Evolutionary conservation across 768 basidiomycete species (phyloP).

Genomic region (Russula sp.): DNA sequence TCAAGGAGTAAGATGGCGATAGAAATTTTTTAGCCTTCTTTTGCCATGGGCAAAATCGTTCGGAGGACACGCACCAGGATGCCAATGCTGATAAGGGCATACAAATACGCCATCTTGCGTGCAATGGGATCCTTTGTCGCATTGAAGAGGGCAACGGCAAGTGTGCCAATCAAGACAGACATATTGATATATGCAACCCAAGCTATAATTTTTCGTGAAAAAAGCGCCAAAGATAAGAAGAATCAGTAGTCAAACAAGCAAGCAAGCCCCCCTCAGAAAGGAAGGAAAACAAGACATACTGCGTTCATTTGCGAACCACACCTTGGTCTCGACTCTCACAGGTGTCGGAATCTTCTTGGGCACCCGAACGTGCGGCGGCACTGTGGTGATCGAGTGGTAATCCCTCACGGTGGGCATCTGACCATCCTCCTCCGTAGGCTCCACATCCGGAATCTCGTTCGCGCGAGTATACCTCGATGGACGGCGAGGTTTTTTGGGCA

Average conservation of each 20-base stretch:
- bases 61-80: slow-evolving; percentile 49
- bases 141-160: slow-evolving; percentile 87
- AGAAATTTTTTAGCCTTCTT: not conserved
- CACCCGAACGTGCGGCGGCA: slow-evolving; percentile 63
- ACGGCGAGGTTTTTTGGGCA: slow-evolving; percentile 43
- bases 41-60: not conserved
- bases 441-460: slow-evolving; percentile 68
- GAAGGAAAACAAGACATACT: slow-evolving; percentile 44
- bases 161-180: slow-evolving; percentile 76
- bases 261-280: not conserved
- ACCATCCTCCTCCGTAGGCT: slow-evolving; percentile 45
- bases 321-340: slow-evolving; percentile 88
- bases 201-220: slow-evolving; percentile 44
- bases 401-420: slow-evolving; percentile 63
- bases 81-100: slow-evolving; percentile 74
- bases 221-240: not conserved
- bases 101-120: slow-evolving; percentile 74
- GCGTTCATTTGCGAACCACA: slow-evolving; percentile 97
- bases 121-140: slow-evolving; percentile 68
- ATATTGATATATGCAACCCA: slow-evolving; percentile 93
- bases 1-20: not conserved
- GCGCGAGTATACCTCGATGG: slow-evolving; percentile 58
- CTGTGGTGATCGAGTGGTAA: slow-evolving; percentile 70
- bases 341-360: slow-evolving; percentile 81
- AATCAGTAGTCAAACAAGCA: not conserved